phyloP scores from a whole-genome alignment of 371 early-diverging fungal genomes.

The Mucor circinelloides region DNA sequence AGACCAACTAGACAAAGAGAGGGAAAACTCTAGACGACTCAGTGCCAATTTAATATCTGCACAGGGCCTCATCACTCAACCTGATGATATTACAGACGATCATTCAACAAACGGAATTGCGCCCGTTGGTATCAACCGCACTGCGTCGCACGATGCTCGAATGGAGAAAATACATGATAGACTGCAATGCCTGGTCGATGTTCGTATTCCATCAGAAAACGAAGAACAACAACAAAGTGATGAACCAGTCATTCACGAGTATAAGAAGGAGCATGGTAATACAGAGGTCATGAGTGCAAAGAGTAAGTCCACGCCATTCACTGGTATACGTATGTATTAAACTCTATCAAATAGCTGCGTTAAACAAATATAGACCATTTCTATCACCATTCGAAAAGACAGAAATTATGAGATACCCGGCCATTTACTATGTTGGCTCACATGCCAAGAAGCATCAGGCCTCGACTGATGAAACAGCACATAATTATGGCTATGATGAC shows the following conservation, averaged over 20 bases:
- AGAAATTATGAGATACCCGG: conserved; percentile 76
- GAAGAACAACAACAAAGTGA: not conserved
- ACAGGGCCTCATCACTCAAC: conserved; percentile 31
- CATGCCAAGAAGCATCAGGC: conserved; percentile 60
- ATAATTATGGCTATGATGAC: conserved; percentile 78
- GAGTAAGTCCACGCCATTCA: conserved; percentile 8
- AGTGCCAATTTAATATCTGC: conserved; percentile 29
- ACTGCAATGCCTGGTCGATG: conserved; percentile 24
- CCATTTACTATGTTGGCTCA: conserved; percentile 85
- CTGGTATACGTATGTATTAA: not conserved
- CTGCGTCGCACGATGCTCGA: conserved; percentile 2
- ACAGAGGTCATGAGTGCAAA: conserved; percentile 12
- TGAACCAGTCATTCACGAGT: not conserved
- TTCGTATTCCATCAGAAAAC: not conserved
- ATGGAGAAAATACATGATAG: conserved; percentile 27
- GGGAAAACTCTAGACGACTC: conserved; percentile 18
- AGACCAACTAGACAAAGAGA: conserved; percentile 29
- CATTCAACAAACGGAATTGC: not conserved
- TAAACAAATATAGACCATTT: conserved; percentile 55
- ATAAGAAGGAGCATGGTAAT: conserved; percentile 15
- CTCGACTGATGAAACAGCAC: conserved; percentile 45
- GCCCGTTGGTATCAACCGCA: not conserved
- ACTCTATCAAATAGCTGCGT: conserved; percentile 29
- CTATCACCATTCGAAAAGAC: conserved; percentile 76
- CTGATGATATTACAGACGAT: conserved; percentile 6